Conservation (phyloP, 768 basidiomycete species). For the Fibroporia radiculosa region DNA sequence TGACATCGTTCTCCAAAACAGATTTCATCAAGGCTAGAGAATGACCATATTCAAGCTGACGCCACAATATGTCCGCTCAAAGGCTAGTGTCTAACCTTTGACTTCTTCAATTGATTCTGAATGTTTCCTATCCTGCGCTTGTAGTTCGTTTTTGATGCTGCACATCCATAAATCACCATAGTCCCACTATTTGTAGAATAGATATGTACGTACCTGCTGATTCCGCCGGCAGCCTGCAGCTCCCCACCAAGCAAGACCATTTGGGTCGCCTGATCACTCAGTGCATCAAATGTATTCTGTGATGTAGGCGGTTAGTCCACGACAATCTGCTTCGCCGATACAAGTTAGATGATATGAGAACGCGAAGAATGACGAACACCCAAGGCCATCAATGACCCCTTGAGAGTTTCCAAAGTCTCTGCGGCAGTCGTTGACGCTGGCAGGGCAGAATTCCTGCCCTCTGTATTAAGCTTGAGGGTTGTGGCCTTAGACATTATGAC, state of each 20-base stretch:
- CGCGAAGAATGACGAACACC: slow-evolving; percentile 18
- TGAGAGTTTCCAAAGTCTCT: slow-evolving; percentile 16
- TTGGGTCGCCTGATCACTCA: slow-evolving; percentile 38
- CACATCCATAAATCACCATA: not conserved
- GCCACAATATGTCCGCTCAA: not conserved
- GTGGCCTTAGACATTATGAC: too few species aligned
- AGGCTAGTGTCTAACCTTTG: slow-evolving; percentile 28
- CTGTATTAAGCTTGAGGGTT: too few species aligned
- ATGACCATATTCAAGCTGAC: too few species aligned
- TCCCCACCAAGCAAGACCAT: slow-evolving; percentile 34
- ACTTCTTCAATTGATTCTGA: slow-evolving; percentile 40
- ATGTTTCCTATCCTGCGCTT: slow-evolving; percentile 35
- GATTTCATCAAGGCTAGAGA: slow-evolving; percentile 44
- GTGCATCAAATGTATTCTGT: slow-evolving; percentile 36
- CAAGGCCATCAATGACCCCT: slow-evolving; percentile 23
- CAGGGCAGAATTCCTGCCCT: not conserved
- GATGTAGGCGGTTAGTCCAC: not conserved
- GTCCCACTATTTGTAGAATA: not conserved
- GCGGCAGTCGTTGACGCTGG: not conserved
- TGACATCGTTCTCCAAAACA: slow-evolving; percentile 34
- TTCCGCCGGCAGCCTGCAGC: slow-evolving; percentile 29
- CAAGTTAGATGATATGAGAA: not conserved
- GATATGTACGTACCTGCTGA: slow-evolving; percentile 32
- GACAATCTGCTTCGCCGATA: not conserved
- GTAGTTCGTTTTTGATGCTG: slow-evolving; percentile 39